Conservation (phyloP, 768 basidiomycete genomes). For the Amanita fuliginea region DNA sequence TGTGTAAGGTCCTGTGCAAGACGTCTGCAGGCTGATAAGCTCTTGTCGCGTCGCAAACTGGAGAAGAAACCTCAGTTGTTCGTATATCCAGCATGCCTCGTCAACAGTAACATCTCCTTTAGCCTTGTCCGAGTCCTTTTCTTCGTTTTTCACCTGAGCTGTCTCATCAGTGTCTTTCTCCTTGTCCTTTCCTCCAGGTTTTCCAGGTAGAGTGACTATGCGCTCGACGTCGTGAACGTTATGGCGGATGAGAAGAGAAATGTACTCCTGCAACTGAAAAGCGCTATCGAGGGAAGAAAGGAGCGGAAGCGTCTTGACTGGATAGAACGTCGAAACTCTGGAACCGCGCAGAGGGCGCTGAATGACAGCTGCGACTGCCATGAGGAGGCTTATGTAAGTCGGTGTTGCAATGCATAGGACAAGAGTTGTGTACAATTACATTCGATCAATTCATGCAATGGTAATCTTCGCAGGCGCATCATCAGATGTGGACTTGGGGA, state of each 20-base stretch:
- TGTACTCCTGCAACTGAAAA: slow-evolving; percentile 92
- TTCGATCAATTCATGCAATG: too few relatives aligned
- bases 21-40: slow-evolving; percentile 36
- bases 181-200: slow-evolving; percentile 19
- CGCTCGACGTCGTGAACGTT: slow-evolving; percentile 84
- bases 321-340: slow-evolving; percentile 71
- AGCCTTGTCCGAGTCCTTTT: slow-evolving; percentile 22
- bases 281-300: slow-evolving; percentile 77
- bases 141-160: slow-evolving; percentile 19
- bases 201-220: slow-evolving; percentile 69
- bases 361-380: slow-evolving; percentile 25
- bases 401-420: too few relatives aligned
- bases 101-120: slow-evolving; percentile 54
- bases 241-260: slow-evolving; percentile 73
- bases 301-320: slow-evolving; percentile 58
- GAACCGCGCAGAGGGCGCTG: slow-evolving; percentile 70
- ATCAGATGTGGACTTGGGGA: too few relatives aligned
- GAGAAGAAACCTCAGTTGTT: slow-evolving; percentile 32
- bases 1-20: slow-evolving; percentile 82
- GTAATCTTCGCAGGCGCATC: too few relatives aligned
- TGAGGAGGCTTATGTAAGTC: too few relatives aligned
- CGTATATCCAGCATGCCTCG: slow-evolving; percentile 78
- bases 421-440: too few relatives aligned
- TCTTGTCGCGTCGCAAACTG: not conserved
- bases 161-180: slow-evolving; percentile 12